Evolutionary conservation across 305 asterid genomes (phyloP).

Genomic region (Fraxinus platypoda): DNA sequence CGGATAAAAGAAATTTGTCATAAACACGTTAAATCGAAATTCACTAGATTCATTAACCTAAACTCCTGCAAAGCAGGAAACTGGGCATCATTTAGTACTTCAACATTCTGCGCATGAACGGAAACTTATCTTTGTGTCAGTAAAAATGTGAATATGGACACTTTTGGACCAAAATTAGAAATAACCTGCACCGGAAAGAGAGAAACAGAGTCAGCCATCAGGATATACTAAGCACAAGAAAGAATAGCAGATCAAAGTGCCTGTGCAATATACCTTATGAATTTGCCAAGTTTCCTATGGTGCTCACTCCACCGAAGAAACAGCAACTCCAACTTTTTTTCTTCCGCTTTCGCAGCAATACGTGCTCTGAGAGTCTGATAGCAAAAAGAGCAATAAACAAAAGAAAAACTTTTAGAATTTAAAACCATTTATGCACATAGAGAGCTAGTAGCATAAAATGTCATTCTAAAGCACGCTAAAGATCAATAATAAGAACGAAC

Average conservation of each 20-base stretch:
- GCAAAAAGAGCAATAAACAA: slow-evolving; percentile 14
- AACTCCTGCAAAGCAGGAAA: slow-evolving; percentile 39
- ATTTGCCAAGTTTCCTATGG: slow-evolving; percentile 92
- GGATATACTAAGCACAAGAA: background rate
- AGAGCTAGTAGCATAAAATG: slow-evolving; percentile 3
- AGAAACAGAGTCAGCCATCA: slow-evolving; percentile 7
- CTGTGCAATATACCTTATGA: slow-evolving; percentile 59
- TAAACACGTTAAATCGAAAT: slow-evolving; percentile 22
- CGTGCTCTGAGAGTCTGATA: slow-evolving; percentile 86
- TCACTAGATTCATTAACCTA: slow-evolving; percentile 30
- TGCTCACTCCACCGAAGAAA: slow-evolving; percentile 98
- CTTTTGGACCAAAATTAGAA: slow-evolving; percentile 94
- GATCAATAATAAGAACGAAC: slow-evolving; percentile 40
- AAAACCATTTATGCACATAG: background rate
- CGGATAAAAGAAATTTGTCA: slow-evolving; percentile 36
- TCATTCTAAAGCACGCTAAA: background rate
- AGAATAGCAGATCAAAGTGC: slow-evolving; percentile 11
- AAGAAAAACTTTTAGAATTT: slow-evolving; percentile 5
- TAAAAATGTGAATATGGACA: slow-evolving; percentile 97
- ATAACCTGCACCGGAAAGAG: slow-evolving; percentile 71
- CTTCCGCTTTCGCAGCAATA: slow-evolving; percentile 96
- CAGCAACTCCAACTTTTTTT: slow-evolving; percentile 86
- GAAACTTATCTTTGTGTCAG: slow-evolving; percentile 98
- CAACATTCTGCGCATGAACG: slow-evolving; percentile 66
- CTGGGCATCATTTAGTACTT: slow-evolving; percentile 44